Evolutionary conservation across 2,329 filamentous ascomycete genomes (phyloP).

Genomic region (Trichocomaceae sp.): DNA sequence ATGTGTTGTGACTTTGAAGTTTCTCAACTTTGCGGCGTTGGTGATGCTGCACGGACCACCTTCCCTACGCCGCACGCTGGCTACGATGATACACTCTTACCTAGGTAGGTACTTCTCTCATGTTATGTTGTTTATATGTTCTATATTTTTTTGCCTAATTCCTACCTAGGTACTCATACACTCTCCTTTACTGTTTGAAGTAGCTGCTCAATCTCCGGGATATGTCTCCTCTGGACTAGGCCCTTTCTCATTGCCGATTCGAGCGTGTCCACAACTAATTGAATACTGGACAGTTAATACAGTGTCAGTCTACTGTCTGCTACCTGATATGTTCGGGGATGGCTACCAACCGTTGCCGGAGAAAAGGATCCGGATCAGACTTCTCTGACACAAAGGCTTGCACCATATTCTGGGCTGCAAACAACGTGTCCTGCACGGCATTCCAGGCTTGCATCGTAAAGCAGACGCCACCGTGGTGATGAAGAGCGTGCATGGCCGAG

Average conservation of each 20-base stretch:
- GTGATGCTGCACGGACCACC: background rate
- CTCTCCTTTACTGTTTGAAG: background rate
- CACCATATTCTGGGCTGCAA: background rate
- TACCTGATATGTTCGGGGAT: background rate
- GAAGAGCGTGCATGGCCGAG: background rate
- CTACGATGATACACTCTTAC: too few species aligned
- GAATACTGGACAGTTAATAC: background rate
- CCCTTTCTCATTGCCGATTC: background rate
- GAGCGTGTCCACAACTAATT: background rate
- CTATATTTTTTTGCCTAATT: background rate
- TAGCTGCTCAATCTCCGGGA: background rate
- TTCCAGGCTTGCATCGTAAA: conserved; percentile 3
- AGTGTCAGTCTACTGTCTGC: background rate
- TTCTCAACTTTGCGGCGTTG: background rate
- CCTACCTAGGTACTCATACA: background rate
- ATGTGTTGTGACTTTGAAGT: background rate
- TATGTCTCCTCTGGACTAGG: background rate
- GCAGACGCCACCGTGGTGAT: background rate
- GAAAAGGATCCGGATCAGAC: conserved; percentile 1
- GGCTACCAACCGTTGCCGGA: background rate
- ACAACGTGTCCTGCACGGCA: background rate
- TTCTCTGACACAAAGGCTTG: background rate
- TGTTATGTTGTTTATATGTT: background rate
- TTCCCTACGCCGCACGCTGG: background rate
- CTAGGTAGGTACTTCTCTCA: background rate